These are phyloP conservation scores for Prunus yedoensis DNA, from an alignment of 331 rosid species.

Conservation along the genomic window DNA sequence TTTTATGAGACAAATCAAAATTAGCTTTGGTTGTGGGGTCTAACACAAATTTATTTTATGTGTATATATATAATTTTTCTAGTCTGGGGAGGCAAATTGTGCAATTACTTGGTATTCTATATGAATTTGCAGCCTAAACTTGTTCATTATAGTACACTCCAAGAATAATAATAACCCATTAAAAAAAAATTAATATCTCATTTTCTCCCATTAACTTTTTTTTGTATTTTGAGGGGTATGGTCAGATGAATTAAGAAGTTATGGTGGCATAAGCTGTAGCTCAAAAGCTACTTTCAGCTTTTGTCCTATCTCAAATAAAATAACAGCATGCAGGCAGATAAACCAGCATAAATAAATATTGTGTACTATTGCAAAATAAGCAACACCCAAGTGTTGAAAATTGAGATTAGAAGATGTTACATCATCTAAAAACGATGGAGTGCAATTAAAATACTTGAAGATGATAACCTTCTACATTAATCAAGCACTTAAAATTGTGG, in stretches of 20 bases:
- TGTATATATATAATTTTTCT: not conserved
- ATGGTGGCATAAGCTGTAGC: not conserved
- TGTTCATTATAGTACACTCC: not conserved
- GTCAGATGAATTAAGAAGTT: not conserved
- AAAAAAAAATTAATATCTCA: not conserved
- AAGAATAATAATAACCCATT: not conserved
- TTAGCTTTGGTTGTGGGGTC: not conserved
- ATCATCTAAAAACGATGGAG: slow-evolving; percentile 4
- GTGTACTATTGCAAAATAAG: not conserved
- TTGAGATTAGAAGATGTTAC: slow-evolving; percentile 3
- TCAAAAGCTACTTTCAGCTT: slow-evolving; percentile 19
- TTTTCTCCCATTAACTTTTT: not conserved
- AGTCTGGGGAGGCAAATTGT: not conserved
- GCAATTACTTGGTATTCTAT: not conserved
- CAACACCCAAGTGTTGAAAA: not conserved
- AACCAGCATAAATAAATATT: not conserved
- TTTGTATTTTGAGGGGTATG: not conserved
- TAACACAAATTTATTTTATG: not conserved
- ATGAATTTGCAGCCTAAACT: not conserved
- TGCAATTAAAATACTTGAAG: not conserved
- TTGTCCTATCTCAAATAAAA: slow-evolving; percentile 7
- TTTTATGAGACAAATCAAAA: not conserved
- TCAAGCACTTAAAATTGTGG: not conserved
- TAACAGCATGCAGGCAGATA: not conserved
- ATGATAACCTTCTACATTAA: slow-evolving; percentile 12